phyloP scores from a whole-genome alignment of 345 rosid species.

The Aurinia saxatilis region DNA sequence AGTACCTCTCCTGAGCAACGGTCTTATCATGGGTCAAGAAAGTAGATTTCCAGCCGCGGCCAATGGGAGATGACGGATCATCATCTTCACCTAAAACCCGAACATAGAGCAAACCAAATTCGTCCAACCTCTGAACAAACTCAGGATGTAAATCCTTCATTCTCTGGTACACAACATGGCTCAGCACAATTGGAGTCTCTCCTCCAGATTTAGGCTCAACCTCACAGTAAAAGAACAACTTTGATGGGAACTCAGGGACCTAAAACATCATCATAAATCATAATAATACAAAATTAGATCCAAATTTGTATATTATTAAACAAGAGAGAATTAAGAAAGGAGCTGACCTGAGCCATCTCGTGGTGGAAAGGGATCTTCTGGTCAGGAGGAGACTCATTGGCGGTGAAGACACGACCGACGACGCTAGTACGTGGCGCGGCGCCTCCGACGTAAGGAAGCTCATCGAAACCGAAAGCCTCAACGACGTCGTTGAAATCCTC shows the following conservation, averaged over 20 bases:
- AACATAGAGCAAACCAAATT: slow-evolving; percentile 61
- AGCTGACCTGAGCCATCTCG: slow-evolving; percentile 98
- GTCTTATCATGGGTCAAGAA: slow-evolving; percentile 70
- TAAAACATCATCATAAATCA: background rate
- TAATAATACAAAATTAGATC: background rate
- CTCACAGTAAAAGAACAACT: slow-evolving; percentile 86
- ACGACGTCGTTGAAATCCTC: slow-evolving; percentile 78
- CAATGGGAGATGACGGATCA: slow-evolving; percentile 80
- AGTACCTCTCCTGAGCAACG: slow-evolving; percentile 65
- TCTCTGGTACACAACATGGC: slow-evolving; percentile 70
- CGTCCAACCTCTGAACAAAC: slow-evolving; percentile 59
- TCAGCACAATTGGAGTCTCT: slow-evolving; percentile 84
- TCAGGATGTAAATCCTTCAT: slow-evolving; percentile 64
- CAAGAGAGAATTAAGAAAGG: too few relatives aligned
- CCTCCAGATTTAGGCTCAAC: slow-evolving; percentile 81
- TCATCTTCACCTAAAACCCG: slow-evolving; percentile 71
- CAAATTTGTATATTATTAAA: too few relatives aligned
- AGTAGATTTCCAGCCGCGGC: slow-evolving; percentile 94
- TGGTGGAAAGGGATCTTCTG: slow-evolving; percentile 91
- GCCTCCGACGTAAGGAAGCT: slow-evolving; percentile 86
- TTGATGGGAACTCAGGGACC: slow-evolving; percentile 91
- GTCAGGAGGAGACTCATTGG: slow-evolving; percentile 92
- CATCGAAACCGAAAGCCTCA: slow-evolving; percentile 81
- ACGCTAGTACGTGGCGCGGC: slow-evolving; percentile 77
- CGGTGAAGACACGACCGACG: slow-evolving; percentile 84